Base-by-base conservation (phyloP, 495 filamentous ascomycete genomes). In the Penicillium crystallinum region DNA sequence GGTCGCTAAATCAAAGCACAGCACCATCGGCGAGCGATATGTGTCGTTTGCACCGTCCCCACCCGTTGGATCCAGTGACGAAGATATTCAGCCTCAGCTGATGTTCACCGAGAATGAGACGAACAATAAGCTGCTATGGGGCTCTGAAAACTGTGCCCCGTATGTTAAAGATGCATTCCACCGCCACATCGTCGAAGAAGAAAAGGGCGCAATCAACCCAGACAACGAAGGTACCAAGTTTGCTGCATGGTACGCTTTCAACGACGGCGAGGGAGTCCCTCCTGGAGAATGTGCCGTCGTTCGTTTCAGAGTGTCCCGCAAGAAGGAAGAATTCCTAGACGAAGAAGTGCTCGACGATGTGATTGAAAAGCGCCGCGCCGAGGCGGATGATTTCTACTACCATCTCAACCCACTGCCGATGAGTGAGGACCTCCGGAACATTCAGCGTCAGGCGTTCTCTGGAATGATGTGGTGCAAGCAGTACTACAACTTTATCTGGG, bases 391-490 rank as follows among this genome's bases (percentile, higher is more conserved):
- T 46, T 97, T 97, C 62, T 97, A 91, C 73, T 93, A 82, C 61
- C 83, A 86, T 36, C 90, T 97, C 69, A 96, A 87, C 70, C 92
- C 92, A 1, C 75, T 97, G 33, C 92, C 92, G 2, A 95, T 97
- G 88, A 81, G 87, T 9, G 92, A 97, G 30, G 92, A 97, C 59
- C 80, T 97, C 22, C 84, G 92, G 37, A 97, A 93, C 69, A 91
- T 97, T 57, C 92, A 97, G 63, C 80, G 92, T 46, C 92, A 97
- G 70, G 92, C 92, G 3, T 87, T 97, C 46, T 80, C 89, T 0
- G 92, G 92, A 36, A 97, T 97, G 93, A 83, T 97, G 77, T 97
- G 92, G 92, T 90, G 84, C 40, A 97, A 97, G 67, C 91, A 97
- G 69, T 88, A 87, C 68, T 97, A 97, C 65, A 84, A 95, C 61